phyloP scores from a whole-genome alignment of 108 stramenopile genomes.

The Stephanodiscus minutulus region DNA sequence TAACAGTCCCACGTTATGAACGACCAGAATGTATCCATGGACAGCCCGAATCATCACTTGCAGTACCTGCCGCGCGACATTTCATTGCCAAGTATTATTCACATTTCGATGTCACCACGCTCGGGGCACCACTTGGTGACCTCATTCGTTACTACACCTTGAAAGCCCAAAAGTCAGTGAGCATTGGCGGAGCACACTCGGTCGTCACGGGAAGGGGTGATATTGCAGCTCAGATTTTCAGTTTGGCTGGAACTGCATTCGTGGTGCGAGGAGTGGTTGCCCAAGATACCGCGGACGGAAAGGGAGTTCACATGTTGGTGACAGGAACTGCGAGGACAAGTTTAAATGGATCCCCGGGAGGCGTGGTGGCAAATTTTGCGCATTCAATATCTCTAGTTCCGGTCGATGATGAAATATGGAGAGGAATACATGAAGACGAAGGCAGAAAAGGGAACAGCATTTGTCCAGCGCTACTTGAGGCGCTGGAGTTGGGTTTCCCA shows the following conservation, averaged over 20 bases:
- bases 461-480: constrained; percentile 20
- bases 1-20: constrained; percentile 39
- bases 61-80: constrained; percentile 53
- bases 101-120: constrained; percentile 32
- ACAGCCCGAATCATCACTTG: constrained; percentile 25
- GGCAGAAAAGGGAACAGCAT: background rate
- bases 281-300: constrained; percentile 52
- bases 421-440: background rate
- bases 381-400: constrained; percentile 62
- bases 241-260: constrained; percentile 54
- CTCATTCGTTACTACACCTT: constrained; percentile 57
- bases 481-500: constrained; percentile 31
- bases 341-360: constrained; percentile 34
- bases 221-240: constrained; percentile 58
- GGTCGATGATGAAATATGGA: constrained; percentile 6
- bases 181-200: constrained; percentile 79
- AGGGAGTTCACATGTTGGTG: constrained; percentile 51
- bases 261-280: constrained; percentile 69
- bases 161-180: constrained; percentile 65
- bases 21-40: constrained; percentile 42
- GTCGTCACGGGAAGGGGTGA: constrained; percentile 55
- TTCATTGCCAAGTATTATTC: constrained; percentile 64
- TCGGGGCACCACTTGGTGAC: constrained; percentile 44
- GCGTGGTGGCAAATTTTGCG: constrained; percentile 58
- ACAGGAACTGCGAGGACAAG: constrained; percentile 58